Evolutionary conservation across 163 green algal species (phyloP).

Genomic region (Volvox carteri): DNA sequence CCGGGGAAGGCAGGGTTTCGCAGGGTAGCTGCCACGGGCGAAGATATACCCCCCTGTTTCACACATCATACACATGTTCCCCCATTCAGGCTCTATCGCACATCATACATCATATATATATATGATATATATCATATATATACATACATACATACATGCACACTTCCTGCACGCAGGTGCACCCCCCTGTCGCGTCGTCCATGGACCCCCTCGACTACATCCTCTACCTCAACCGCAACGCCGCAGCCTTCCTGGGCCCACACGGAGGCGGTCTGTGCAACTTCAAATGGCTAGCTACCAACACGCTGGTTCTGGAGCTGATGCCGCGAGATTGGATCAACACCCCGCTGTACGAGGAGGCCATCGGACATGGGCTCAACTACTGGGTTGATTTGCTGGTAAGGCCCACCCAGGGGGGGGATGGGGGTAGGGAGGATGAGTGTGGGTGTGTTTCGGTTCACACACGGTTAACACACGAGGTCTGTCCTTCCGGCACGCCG

Average conservation of each 20-base stretch:
- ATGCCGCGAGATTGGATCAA: slow-evolving; percentile 18
- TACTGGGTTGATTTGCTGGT: slow-evolving; percentile 51
- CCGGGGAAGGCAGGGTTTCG: no score
- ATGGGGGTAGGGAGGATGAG: not conserved
- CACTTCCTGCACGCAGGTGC: not conserved
- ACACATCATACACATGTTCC: not conserved
- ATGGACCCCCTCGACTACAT: slow-evolving; percentile 5
- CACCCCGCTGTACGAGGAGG: slow-evolving; percentile 27
- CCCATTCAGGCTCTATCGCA: no score
- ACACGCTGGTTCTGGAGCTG: slow-evolving; percentile 52
- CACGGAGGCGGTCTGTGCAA: slow-evolving; percentile 55
- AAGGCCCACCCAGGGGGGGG: no score
- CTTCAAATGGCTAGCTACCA: slow-evolving; percentile 34
- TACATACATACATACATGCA: no score
- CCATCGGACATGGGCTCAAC: slow-evolving; percentile 42
- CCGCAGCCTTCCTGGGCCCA: slow-evolving; percentile 27
- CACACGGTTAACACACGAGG: no score
- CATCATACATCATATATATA: no score
- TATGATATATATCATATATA: no score
- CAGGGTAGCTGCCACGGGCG: no score
- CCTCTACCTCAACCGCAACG: not conserved
- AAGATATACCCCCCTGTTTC: no score
- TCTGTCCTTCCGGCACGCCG: no score
- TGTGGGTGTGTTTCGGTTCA: no score
- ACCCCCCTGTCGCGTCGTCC: not conserved